phyloP scores from a whole-genome alignment of 306 rosid species.

The Cyclanthera cordifolia region DNA sequence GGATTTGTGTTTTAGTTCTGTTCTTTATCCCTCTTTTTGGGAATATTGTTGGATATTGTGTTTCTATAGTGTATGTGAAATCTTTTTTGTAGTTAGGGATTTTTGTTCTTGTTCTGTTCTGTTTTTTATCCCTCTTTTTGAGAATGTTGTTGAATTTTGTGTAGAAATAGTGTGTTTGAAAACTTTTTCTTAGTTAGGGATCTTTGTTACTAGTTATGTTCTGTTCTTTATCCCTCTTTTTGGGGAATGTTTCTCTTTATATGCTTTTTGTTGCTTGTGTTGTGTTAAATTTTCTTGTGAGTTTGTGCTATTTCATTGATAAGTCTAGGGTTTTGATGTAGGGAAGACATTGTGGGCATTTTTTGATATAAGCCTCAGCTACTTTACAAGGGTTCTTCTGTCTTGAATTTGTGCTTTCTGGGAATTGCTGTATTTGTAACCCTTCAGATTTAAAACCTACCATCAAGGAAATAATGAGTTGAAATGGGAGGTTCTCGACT shows the following conservation, averaged over 20 bases:
- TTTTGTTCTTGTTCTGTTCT: too few species aligned
- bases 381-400: slow-evolving; percentile 38
- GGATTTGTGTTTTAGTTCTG: slow-evolving; percentile 6
- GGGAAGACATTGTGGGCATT: slow-evolving; percentile 91
- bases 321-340: slow-evolving; percentile 92
- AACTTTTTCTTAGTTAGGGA: slow-evolving; percentile 14
- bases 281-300: slow-evolving; percentile 17
- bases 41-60: too few species aligned
- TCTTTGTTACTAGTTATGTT: slow-evolving; percentile 6
- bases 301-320: slow-evolving; percentile 41
- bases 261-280: slow-evolving; percentile 10
- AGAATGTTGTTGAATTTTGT: too few species aligned
- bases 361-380: slow-evolving; percentile 34
- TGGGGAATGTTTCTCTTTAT: slow-evolving; percentile 8
- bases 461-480: slow-evolving; percentile 43
- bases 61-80: too few species aligned
- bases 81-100: too few species aligned
- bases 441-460: slow-evolving; percentile 42
- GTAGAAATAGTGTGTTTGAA: slow-evolving; percentile 44
- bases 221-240: not conserved
- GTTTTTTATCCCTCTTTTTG: too few species aligned
- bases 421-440: slow-evolving; percentile 43
- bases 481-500: slow-evolving; percentile 66
- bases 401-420: slow-evolving; percentile 49
- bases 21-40: slow-evolving; percentile 7